A percentile compares a stretch with the other conserved stretches of the same genome.
phyloP scores from a whole-genome alignment of 2,329 filamentous ascomycete species.

The Thelonectria rubi region DNA sequence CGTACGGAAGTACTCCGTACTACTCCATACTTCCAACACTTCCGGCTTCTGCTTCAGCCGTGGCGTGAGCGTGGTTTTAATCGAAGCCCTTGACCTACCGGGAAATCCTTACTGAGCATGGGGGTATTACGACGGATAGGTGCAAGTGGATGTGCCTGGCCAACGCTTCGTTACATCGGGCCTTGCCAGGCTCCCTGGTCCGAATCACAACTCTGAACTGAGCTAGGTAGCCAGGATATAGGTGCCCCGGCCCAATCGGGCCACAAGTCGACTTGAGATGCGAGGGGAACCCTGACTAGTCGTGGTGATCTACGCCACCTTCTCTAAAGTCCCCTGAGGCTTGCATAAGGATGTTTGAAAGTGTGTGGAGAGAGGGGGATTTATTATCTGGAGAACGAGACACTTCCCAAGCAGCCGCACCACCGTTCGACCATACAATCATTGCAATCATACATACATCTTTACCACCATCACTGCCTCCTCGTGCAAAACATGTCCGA shows the following conservation, averaged over 20 bases:
- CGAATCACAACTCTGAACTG: conserved; percentile 7
- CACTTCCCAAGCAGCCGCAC: conserved; percentile 2
- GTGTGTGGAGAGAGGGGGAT: conserved; percentile 6
- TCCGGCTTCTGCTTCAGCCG: background rate
- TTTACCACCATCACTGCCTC: conserved; percentile 1
- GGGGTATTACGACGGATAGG: background rate
- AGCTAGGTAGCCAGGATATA: conserved; percentile 8
- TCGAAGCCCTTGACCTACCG: conserved; percentile 6
- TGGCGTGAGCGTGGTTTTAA: conserved; percentile 6
- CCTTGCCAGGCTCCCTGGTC: background rate
- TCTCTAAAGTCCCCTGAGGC: conserved; percentile 14
- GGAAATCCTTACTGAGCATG: background rate
- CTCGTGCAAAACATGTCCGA: conserved; percentile 24
- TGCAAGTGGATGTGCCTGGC: background rate
- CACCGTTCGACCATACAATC: conserved; percentile 1
- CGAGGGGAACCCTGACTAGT: background rate
- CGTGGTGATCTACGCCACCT: conserved; percentile 5
- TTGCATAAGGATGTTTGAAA: conserved; percentile 1
- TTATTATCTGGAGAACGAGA: conserved; percentile 2
- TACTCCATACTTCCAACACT: too few relatives aligned
- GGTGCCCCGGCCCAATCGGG: conserved; percentile 24
- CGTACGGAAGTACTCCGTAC: background rate
- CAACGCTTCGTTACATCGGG: conserved; percentile 8
- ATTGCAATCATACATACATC: background rate
- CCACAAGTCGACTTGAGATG: background rate